These are phyloP conservation scores for Tuber indicum DNA, from an alignment of 495 filamentous ascomycete genomes.

Conservation along the genomic window DNA sequence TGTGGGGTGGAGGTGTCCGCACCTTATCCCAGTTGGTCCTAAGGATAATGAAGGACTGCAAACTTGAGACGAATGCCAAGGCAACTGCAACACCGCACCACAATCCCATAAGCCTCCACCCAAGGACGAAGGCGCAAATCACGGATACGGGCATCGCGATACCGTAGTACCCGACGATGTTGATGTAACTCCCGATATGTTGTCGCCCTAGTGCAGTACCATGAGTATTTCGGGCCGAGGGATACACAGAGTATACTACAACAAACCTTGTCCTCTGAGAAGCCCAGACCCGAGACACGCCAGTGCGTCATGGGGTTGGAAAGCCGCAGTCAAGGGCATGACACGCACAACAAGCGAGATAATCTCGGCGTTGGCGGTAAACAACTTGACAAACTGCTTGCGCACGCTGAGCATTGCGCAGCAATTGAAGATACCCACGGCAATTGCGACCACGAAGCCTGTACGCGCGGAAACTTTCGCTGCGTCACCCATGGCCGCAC, in stretches of 20 bases:
- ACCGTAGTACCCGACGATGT: constrained; percentile 75
- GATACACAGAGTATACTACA: not conserved
- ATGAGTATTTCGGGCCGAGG: not conserved
- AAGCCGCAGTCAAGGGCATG: constrained; percentile 72
- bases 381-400: constrained; percentile 65
- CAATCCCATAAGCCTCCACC: constrained; percentile 67
- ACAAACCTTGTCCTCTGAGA: constrained; percentile 56
- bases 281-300: constrained; percentile 74
- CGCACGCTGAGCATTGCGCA: constrained; percentile 58
- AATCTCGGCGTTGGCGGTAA: constrained; percentile 74
- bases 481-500: constrained; percentile 61
- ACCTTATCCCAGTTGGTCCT: constrained; percentile 37
- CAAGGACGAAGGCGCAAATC: constrained; percentile 62
- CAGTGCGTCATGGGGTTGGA: constrained; percentile 81
- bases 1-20: not conserved
- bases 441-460: constrained; percentile 55
- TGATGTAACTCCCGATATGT: constrained; percentile 80
- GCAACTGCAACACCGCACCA: constrained; percentile 77
- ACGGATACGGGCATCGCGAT: constrained; percentile 81
- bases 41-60: constrained; percentile 30
- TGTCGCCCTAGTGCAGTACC: constrained; percentile 57
- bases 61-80: constrained; percentile 47
- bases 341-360: constrained; percentile 63
- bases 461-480: constrained; percentile 58
- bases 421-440: constrained; percentile 72